Evolutionary conservation across 2,329 filamentous ascomycete species (phyloP), one percentile per base, ranked within the genome.

Genomic region (Trichoderma atrobrunneum): DNA sequence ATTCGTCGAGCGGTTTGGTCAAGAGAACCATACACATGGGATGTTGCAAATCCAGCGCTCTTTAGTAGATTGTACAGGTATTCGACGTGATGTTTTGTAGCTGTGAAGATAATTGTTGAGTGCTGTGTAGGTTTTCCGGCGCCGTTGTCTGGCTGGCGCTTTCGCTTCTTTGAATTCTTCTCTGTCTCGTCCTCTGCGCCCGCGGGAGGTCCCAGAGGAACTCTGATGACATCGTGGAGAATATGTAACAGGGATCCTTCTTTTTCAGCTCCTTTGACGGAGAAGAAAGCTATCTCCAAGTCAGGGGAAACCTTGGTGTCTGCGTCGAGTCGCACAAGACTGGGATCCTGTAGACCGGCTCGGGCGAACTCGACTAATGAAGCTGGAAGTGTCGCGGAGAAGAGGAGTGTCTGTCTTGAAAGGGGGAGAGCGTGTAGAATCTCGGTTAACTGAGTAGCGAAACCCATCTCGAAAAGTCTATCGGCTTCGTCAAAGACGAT

Each of bases 401-500:
- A 99, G 2, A 99, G 86, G 8, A 98, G 84, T 3, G 95, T 99
- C 80, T 99, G 96, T 72, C 97, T 88, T 28, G 91, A 92, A 0
- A 89, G 85, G 1, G 97, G 96, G 18, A 99, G 85, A 0, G 94
- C 93, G 78, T 97, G 91, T 66, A 99, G 84, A 85, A 98, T 98
- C 80, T 99, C 96, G 1, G 93, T 92, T 76, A 99, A 85, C 79
- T 99, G 96, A 4, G 93, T 91, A 5, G 95, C 94, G 80, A 99
- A 99, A 77, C 96, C 97, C 95, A 99, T 98, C 80, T 99, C 96
- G 81, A 99, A 99, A 24, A 99, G 86, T 69, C 96, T 89, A 86
- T 99, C 96, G 1, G 96, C 96, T 81, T 99, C 96, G 80, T 99
- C 96, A 75, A 99, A 99, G 10, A 99, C 96, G 28, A 97, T 93